Percentiles rank a stretch among this genome's conserved stretches.
Conservation (phyloP, 75 land plant genomes). For the Picea glauca region DNA sequence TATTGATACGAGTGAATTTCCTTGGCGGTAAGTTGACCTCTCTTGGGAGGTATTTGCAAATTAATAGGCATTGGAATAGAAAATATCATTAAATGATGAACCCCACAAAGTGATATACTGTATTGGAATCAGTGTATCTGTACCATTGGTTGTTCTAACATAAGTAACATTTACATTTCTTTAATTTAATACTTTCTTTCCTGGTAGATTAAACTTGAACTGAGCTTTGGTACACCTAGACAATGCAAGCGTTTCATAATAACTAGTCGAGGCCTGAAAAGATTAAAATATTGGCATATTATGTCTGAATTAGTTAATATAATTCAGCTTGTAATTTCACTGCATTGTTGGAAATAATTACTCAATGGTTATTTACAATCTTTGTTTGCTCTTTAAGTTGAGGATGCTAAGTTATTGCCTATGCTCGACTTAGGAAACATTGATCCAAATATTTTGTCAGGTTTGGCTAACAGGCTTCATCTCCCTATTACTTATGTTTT, state of each 20-base stretch:
- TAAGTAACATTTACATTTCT: neutral
- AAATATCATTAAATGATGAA: neutral
- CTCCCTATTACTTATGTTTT: no score
- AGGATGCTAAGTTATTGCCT: neutral
- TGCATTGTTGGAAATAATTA: neutral
- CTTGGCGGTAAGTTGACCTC: constrained; percentile 65
- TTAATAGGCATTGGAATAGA: neutral
- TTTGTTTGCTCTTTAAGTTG: neutral
- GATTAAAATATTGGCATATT: neutral
- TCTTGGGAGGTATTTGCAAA: neutral
- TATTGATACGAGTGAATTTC: constrained; percentile 97
- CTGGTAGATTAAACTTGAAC: neutral
- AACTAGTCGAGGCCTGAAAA: neutral
- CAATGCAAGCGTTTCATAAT: neutral
- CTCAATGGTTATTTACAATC: neutral
- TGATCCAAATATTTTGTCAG: no score
- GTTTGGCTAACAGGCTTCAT: no score
- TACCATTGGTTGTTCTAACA: neutral
- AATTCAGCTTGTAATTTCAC: neutral
- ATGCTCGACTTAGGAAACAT: neutral
- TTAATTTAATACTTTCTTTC: neutral
- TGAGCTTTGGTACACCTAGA: neutral
- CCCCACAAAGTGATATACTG: neutral
- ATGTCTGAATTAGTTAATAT: neutral
- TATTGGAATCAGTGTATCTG: neutral